These are phyloP conservation scores for Hawksworthiomyces lignivorus DNA, from an alignment of 2,329 filamentous ascomycete genomes.

Conservation along the genomic window DNA sequence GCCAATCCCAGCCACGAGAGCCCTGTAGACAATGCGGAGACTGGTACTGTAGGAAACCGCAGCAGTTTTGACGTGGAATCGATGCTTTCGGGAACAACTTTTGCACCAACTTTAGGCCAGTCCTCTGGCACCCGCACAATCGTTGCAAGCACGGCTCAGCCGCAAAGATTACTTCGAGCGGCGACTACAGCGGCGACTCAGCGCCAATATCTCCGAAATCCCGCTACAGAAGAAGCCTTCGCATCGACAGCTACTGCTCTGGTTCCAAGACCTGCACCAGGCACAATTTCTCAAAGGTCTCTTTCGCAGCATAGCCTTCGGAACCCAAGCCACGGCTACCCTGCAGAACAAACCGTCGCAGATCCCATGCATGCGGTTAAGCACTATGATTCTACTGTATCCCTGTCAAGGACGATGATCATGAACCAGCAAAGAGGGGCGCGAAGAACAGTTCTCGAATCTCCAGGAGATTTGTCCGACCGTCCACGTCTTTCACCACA, in stretches of 20 bases:
- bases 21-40: too few relatives aligned
- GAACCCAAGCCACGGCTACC: slow-evolving; percentile 1
- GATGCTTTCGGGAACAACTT: slow-evolving; percentile 23
- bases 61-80: slow-evolving; percentile 6
- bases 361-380: background rate
- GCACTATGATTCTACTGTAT: background rate
- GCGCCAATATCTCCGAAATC: too few relatives aligned
- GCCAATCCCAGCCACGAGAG: background rate
- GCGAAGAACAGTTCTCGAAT: slow-evolving; percentile 30
- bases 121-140: slow-evolving; percentile 16
- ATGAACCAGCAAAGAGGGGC: slow-evolving; percentile 37
- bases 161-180: background rate
- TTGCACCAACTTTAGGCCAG: slow-evolving; percentile 17
- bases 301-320: too few relatives aligned
- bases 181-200: background rate
- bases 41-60: too few relatives aligned
- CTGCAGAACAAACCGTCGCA: slow-evolving; percentile 24
- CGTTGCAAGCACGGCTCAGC: slow-evolving; percentile 14
- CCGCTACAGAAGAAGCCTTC: too few relatives aligned
- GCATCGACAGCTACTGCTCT: too few relatives aligned
- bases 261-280: too few relatives aligned
- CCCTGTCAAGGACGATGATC: slow-evolving; percentile 28
- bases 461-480: slow-evolving; percentile 29
- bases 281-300: too few relatives aligned
- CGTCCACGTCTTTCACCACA: slow-evolving; percentile 40